A percentile compares a stretch with the other conserved stretches of the same genome.
These are phyloP conservation scores for Nymphaea colorata DNA, from an alignment of 164 flowering plant genomes.

Conservation along the genomic window DNA sequence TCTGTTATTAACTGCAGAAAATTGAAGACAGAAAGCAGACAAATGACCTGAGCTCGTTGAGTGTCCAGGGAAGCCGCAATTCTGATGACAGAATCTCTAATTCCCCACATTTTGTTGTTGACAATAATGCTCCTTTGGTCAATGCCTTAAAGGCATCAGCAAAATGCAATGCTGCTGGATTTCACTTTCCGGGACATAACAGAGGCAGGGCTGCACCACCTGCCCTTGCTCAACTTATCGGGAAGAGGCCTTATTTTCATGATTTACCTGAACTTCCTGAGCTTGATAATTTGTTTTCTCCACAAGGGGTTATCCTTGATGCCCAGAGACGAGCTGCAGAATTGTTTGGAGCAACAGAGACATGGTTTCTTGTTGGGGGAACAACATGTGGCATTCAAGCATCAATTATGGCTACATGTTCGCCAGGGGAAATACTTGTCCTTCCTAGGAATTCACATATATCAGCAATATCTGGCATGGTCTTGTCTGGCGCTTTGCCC, in stretches of 20 bases:
- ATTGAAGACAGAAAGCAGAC: constrained; percentile 1
- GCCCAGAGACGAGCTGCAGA: constrained; percentile 38
- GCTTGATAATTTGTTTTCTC: constrained; percentile 41
- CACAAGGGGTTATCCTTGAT: constrained; percentile 32
- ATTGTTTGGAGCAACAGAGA: constrained; percentile 40
- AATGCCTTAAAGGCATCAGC: constrained; percentile 54
- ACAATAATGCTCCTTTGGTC: constrained; percentile 39
- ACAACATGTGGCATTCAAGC: constrained; percentile 53
- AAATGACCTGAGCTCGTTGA: neutral
- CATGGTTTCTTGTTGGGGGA: constrained; percentile 59
- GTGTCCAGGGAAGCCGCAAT: neutral
- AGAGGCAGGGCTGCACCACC: constrained; percentile 63
- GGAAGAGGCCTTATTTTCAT: constrained; percentile 25
- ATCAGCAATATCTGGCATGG: constrained; percentile 43
- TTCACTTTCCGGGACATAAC: constrained; percentile 87
- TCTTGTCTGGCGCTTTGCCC: constrained; percentile 37
- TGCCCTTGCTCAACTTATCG: constrained; percentile 28
- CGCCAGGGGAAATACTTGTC: constrained; percentile 36
- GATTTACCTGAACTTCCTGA: constrained; percentile 47
- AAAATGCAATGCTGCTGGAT: constrained; percentile 40
- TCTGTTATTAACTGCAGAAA: constrained; percentile 5
- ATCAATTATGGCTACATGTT: constrained; percentile 48
- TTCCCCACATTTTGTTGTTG: neutral
- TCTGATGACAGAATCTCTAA: neutral
- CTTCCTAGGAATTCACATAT: constrained; percentile 40